phyloP scores from a whole-genome alignment of 129 eudicot species.

The Artemisia tridentata region DNA sequence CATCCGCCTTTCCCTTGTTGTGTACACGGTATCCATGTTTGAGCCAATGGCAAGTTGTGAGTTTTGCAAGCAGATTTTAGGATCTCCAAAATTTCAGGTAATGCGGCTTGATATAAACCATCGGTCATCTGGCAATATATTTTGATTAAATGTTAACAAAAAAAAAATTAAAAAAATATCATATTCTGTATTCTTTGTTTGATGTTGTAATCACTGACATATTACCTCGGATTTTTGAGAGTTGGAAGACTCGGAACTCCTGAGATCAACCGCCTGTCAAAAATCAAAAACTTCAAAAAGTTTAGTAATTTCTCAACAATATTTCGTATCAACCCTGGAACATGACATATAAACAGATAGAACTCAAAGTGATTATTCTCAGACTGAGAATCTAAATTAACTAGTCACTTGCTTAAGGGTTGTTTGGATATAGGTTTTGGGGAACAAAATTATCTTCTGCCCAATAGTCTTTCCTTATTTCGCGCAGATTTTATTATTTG shows the following conservation, averaged over 20 bases:
- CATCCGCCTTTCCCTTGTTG: constrained; percentile 80
- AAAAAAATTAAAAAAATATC: neutral
- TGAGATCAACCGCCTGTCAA: constrained; percentile 72
- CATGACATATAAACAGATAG: no score
- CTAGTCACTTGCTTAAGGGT: no score
- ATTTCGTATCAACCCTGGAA: neutral
- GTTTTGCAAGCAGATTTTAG: constrained; percentile 59
- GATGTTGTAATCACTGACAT: neutral
- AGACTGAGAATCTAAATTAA: no score
- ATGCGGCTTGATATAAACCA: constrained; percentile 59
- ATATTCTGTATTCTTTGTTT: neutral
- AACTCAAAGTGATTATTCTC: no score
- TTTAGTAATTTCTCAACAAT: constrained; percentile 1
- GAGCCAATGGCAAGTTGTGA: constrained; percentile 83
- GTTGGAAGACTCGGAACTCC: constrained; percentile 49
- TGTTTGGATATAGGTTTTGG: no score
- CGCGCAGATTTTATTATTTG: no score
- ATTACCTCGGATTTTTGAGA: constrained; percentile 50
- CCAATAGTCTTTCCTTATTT: no score
- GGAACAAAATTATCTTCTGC: no score
- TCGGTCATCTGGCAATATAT: constrained; percentile 32
- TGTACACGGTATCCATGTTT: constrained; percentile 85
- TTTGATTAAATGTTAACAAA: neutral
- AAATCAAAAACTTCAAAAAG: constrained; percentile 18
- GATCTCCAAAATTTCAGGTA: constrained; percentile 77